Percentiles rank a stretch among this genome's conserved stretches.
These are phyloP conservation scores for Hippophae tibetana DNA, from an alignment of 306 rosid species.

Conservation along the genomic window DNA sequence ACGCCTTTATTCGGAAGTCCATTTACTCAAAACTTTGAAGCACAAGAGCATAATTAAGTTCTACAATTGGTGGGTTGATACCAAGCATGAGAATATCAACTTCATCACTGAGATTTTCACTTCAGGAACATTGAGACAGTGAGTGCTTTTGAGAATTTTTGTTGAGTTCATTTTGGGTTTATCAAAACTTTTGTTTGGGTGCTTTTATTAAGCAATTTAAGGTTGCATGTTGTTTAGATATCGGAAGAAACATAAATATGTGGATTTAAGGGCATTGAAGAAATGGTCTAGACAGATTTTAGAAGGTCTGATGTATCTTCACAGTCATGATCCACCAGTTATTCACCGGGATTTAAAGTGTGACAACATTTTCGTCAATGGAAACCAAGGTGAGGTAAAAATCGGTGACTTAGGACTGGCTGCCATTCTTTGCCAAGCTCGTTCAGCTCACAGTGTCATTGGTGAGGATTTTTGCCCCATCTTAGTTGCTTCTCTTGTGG, in stretches of 20 bases:
- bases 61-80: slow-evolving; percentile 79
- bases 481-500: no score
- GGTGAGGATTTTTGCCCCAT: slow-evolving; percentile 36
- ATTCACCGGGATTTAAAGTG: slow-evolving; percentile 96
- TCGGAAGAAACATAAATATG: slow-evolving; percentile 88
- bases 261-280: slow-evolving; percentile 92
- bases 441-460: slow-evolving; percentile 87
- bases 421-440: slow-evolving; percentile 86
- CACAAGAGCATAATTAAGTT: slow-evolving; percentile 89
- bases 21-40: slow-evolving; percentile 87
- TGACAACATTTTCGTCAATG: slow-evolving; percentile 93
- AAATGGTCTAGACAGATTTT: slow-evolving; percentile 98
- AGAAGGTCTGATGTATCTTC: slow-evolving; percentile 94
- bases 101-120: neutral
- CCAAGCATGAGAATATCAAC: slow-evolving; percentile 20
- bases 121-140: neutral
- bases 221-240: slow-evolving; percentile 40
- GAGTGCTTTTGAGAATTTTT: neutral
- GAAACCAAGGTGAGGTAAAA: slow-evolving; percentile 97
- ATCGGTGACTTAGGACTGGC: slow-evolving; percentile 97
- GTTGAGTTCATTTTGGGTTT: neutral
- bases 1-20: slow-evolving; percentile 91
- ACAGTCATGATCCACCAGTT: slow-evolving; percentile 83
- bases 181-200: neutral
- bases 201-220: slow-evolving; percentile 4